A percentile compares a stretch with the other conserved stretches of the same genome.
These are phyloP conservation scores for Nemania abortiva DNA, from an alignment of 2,329 filamentous ascomycete species.

Conservation along the genomic window DNA sequence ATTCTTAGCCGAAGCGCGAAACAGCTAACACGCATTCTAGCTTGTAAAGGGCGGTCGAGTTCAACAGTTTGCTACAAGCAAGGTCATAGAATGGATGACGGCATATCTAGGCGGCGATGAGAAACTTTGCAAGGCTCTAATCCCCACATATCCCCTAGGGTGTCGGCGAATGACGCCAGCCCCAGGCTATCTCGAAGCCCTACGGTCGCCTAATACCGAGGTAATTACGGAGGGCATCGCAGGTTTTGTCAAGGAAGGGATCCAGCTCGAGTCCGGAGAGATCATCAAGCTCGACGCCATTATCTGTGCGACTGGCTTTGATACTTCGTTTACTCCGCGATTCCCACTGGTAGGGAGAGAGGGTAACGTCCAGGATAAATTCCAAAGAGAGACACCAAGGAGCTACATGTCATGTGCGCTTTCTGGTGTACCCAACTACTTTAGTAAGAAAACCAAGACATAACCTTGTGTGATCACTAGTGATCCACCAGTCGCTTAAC, in stretches of 20 bases:
- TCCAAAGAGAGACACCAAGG: conserved; percentile 58
- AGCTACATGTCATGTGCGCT: conserved; percentile 68
- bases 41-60: conserved; percentile 56
- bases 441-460: conserved; percentile 56
- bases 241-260: conserved; percentile 60
- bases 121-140: conserved; percentile 62
- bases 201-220: conserved; percentile 62
- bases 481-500: conserved; percentile 2
- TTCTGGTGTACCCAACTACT: conserved; percentile 66
- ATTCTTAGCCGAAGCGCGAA: neutral
- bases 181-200: conserved; percentile 61
- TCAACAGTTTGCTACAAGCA: conserved; percentile 57
- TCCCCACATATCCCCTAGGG: conserved; percentile 63
- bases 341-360: conserved; percentile 63
- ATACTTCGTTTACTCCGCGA: conserved; percentile 64
- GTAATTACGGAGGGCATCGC: conserved; percentile 61
- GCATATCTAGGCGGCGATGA: conserved; percentile 61
- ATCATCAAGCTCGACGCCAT: conserved; percentile 66
- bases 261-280: conserved; percentile 62
- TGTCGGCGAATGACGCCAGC: conserved; percentile 64
- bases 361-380: conserved; percentile 65
- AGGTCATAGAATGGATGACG: conserved; percentile 62
- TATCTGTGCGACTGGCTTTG: conserved; percentile 69
- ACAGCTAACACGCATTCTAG: conserved; percentile 43
- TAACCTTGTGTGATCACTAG: neutral